Percentiles rank a stretch among this genome's conserved stretches.
These are phyloP conservation scores for Termitomyces sp. DNA, from an alignment of 768 basidiomycete genomes.

Conservation along the genomic window DNA sequence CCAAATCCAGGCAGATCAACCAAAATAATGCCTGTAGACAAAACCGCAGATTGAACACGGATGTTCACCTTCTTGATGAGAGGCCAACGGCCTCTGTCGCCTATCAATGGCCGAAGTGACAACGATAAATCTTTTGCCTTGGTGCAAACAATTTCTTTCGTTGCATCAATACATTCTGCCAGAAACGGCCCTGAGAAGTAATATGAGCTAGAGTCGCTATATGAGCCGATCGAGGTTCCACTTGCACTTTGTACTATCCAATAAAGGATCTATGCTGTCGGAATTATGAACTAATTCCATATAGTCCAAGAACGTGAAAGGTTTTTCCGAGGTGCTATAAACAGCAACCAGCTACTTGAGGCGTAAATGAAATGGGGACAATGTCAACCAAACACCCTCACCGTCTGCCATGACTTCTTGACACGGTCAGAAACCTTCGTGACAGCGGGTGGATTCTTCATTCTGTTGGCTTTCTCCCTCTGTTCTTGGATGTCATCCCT, in stretches of 20 bases:
- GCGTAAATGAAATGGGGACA: not conserved
- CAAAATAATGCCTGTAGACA: constrained; percentile 2
- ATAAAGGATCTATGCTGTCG: not conserved
- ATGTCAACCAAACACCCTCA: not conserved
- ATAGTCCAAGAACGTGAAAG: not conserved
- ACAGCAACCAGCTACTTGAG: not conserved
- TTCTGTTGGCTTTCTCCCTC: not conserved
- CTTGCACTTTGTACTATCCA: constrained; percentile 1
- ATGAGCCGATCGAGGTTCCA: not conserved
- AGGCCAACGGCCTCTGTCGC: constrained; percentile 11
- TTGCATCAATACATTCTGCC: not conserved
- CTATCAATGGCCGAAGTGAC: not conserved
- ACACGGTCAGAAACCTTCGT: not conserved
- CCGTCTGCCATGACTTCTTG: not conserved
- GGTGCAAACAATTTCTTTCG: not conserved
- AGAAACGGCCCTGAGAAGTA: constrained; percentile 4
- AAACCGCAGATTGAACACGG: not conserved
- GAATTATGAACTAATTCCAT: not conserved
- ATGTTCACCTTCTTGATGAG: constrained; percentile 7
- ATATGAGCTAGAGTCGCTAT: not conserved
- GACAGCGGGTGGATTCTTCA: not conserved
- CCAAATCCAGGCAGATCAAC: constrained; percentile 10
- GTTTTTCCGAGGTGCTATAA: not conserved
- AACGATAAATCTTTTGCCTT: not conserved
- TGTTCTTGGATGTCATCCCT: not conserved